Conservation (phyloP, 2,329 filamentous ascomycete genomes). For the Fusarium penzigii region DNA sequence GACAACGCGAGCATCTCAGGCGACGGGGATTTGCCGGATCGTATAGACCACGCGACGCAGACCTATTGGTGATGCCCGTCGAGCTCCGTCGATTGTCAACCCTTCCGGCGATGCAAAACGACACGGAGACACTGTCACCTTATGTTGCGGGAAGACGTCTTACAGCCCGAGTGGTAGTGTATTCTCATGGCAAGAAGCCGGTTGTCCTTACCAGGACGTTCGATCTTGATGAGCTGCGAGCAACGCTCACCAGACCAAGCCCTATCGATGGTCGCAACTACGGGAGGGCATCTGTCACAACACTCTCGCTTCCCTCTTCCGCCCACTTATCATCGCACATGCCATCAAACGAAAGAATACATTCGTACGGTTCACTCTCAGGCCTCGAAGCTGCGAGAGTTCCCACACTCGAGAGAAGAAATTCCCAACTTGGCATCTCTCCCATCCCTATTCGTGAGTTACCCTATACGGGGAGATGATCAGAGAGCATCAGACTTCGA, state of each 20-base stretch:
- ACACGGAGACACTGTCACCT: conserved; percentile 13
- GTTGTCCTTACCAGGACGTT: conserved; percentile 53
- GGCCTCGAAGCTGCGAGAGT: not conserved
- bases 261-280: conserved; percentile 9
- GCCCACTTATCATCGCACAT: conserved; percentile 12
- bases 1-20: conserved; percentile 25
- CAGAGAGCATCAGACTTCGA: too few species aligned
- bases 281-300: conserved; percentile 15
- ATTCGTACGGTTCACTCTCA: conserved; percentile 12
- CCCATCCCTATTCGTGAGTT: conserved; percentile 28
- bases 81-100: conserved; percentile 22
- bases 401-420: conserved; percentile 10
- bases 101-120: conserved; percentile 5
- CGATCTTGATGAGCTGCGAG: conserved; percentile 48
- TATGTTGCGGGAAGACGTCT: conserved; percentile 19
- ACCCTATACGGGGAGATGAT: conserved; percentile 6
- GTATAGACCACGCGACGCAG: conserved; percentile 16
- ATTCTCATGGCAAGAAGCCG: conserved; percentile 40
- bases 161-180: conserved; percentile 31
- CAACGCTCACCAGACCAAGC: conserved; percentile 43
- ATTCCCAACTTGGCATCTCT: conserved; percentile 7
- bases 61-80: conserved; percentile 30
- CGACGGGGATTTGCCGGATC: conserved; percentile 15
- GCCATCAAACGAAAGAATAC: conserved; percentile 8
- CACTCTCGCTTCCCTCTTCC: conserved; percentile 7